phyloP scores from a whole-genome alignment of 176 grass and related monocot genomes.

The Sorghum bicolor region DNA sequence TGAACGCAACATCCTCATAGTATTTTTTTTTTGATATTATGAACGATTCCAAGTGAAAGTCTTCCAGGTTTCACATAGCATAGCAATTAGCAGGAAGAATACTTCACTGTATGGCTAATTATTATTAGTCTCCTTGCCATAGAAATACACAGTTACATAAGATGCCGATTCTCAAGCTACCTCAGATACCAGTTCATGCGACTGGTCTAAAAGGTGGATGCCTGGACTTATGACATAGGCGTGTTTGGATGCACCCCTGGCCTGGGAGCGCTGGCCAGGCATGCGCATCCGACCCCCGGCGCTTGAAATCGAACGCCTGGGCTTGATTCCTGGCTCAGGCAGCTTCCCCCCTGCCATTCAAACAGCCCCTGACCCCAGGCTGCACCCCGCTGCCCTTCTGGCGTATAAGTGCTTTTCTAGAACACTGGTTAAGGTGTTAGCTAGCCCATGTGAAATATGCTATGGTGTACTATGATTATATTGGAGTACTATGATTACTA shows the following conservation, averaged over 20 bases:
- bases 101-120: not conserved
- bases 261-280: too few relatives aligned
- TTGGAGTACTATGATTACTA: not conserved
- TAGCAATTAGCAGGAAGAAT: not conserved
- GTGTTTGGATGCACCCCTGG: too few relatives aligned
- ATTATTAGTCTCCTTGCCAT: not conserved
- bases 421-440: not conserved
- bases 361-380: not conserved
- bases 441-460: not conserved
- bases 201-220: not conserved
- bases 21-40: not conserved
- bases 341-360: too few relatives aligned
- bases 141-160: not conserved
- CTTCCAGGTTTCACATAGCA: not conserved
- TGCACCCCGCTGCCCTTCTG: not conserved
- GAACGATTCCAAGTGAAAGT: not conserved
- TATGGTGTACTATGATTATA: not conserved
- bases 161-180: not conserved
- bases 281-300: too few relatives aligned
- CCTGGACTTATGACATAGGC: not conserved
- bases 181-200: not conserved
- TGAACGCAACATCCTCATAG: not conserved
- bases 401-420: not conserved
- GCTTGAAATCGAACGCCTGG: too few relatives aligned
- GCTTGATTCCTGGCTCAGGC: too few relatives aligned